These are phyloP conservation scores for Cymodocea nodosa DNA, from an alignment of 116 monocot species.

Conservation along the genomic window DNA sequence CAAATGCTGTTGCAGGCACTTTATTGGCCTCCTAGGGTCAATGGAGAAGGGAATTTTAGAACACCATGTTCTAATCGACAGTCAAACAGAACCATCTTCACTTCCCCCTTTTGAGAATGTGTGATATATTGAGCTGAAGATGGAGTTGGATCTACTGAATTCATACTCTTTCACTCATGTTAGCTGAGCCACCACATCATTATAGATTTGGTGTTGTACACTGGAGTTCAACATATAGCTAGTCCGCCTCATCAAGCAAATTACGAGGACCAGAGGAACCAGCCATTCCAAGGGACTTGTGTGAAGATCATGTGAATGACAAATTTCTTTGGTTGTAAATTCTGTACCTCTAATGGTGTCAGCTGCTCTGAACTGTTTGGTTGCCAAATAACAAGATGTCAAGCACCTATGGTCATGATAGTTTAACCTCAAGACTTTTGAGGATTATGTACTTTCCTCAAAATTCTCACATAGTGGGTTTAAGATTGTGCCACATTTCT, in stretches of 20 bases:
- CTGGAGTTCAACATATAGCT: neutral
- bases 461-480: too few species aligned
- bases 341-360: too few species aligned
- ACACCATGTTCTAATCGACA: neutral
- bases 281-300: neutral
- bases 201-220: neutral
- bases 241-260: neutral
- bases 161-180: neutral
- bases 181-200: neutral
- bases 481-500: too few species aligned
- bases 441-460: too few species aligned
- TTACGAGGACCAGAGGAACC: too few species aligned
- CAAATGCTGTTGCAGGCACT: constrained; percentile 12
- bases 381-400: too few species aligned
- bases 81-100: neutral
- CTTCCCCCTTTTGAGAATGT: too few species aligned
- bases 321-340: constrained; percentile 1
- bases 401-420: too few species aligned
- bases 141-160: neutral
- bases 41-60: neutral
- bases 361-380: too few species aligned
- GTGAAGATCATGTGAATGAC: neutral
- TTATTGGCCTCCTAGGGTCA: constrained; percentile 1
- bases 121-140: too few species aligned
- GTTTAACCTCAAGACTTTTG: too few species aligned